A percentile compares a stretch with the other conserved stretches of the same genome.
phyloP scores from a whole-genome alignment of 228 moss, liverwort and hornwort genomes.

The Sphagnum magellanicum region DNA sequence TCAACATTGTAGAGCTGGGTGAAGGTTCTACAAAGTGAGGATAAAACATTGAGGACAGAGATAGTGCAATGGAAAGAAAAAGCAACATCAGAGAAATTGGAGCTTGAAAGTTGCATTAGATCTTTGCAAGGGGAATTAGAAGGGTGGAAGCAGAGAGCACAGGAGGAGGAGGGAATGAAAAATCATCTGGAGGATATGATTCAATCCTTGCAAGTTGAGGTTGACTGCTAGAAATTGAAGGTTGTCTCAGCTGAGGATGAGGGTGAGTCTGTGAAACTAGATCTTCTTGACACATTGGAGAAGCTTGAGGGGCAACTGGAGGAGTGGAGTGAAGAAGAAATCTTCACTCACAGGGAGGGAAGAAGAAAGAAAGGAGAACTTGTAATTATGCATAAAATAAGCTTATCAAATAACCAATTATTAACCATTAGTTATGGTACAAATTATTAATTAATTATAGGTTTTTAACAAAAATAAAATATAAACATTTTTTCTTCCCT shows the following conservation, averaged over 20 bases:
- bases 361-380: too few species aligned
- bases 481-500: too few species aligned
- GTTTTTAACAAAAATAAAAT: too few species aligned
- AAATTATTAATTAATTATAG: too few species aligned
- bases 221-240: slow-evolving; percentile 19
- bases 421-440: too few species aligned
- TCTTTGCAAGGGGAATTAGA: slow-evolving; percentile 42
- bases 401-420: too few species aligned
- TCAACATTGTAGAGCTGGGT: slow-evolving; percentile 15
- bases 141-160: slow-evolving; percentile 32
- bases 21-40: slow-evolving; percentile 21
- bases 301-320: slow-evolving; percentile 47
- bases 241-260: slow-evolving; percentile 31
- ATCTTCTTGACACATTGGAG: slow-evolving; percentile 31
- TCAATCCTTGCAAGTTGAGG: slow-evolving; percentile 17
- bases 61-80: background rate
- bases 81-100: slow-evolving; percentile 13
- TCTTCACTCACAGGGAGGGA: too few species aligned
- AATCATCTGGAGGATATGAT: too few species aligned
- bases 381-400: too few species aligned
- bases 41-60: slow-evolving; percentile 15
- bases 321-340: slow-evolving; percentile 31
- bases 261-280: slow-evolving; percentile 24
- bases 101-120: slow-evolving; percentile 16
- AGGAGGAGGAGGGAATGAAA: too few species aligned